phyloP scores from a whole-genome alignment of 1,284 basidiomycete species.

The Pseudozyma thailandica region DNA sequence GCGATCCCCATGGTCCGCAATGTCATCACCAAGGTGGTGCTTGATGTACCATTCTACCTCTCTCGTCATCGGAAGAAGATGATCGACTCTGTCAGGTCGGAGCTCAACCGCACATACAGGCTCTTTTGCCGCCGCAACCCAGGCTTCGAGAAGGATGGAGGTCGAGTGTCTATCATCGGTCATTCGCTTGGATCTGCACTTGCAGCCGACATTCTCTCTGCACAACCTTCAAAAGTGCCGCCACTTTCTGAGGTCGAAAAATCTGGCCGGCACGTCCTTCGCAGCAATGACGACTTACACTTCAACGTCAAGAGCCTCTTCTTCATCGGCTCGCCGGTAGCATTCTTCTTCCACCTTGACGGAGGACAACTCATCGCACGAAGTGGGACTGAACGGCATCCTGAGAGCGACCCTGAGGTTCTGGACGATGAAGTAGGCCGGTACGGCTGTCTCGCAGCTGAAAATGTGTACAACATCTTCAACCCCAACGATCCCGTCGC shows the following conservation, averaged over 20 bases:
- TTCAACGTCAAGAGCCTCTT: constrained; percentile 72
- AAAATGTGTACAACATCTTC: constrained; percentile 71
- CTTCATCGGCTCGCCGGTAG: constrained; percentile 72
- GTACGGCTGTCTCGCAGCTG: constrained; percentile 72
- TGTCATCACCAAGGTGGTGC: constrained; percentile 67
- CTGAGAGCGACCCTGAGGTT: constrained; percentile 65
- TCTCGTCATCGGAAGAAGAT: constrained; percentile 69
- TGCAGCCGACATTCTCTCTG: constrained; percentile 72
- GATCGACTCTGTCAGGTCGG: constrained; percentile 70
- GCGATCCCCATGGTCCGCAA: constrained; percentile 56
- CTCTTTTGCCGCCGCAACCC: constrained; percentile 74
- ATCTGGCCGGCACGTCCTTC: constrained; percentile 18
- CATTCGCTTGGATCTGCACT: constrained; percentile 72
- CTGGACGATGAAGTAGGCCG: constrained; percentile 69
- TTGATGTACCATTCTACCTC: constrained; percentile 70
- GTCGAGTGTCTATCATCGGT: constrained; percentile 70
- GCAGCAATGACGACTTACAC: constrained; percentile 42
- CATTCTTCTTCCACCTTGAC: constrained; percentile 72
- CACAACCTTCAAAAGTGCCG: constrained; percentile 71
- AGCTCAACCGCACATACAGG: constrained; percentile 70
- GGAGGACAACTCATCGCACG: constrained; percentile 73
- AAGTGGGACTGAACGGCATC: constrained; percentile 69
- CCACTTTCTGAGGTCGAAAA: constrained; percentile 22
- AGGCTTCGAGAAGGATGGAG: constrained; percentile 66
- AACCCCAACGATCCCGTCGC: constrained; percentile 69